Base-by-base conservation (phyloP, 1,284 basidiomycete species). In the Ceratobasidium sp. region DNA sequence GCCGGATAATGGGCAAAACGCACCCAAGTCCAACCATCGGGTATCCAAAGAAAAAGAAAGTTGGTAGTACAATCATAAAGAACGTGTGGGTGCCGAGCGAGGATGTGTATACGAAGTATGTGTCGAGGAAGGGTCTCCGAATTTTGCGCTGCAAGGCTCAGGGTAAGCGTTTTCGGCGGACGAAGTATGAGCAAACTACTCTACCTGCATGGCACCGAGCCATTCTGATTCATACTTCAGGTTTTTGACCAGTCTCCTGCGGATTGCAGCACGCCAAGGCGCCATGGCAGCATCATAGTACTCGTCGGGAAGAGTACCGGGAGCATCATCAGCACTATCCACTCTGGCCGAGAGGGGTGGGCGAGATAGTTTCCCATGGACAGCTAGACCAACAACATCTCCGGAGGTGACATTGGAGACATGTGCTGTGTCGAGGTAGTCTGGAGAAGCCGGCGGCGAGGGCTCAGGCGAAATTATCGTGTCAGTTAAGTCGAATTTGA, bases 41-140 rank as follows among this genome's bases (percentile, higher is more conserved):
- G 80, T 91, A 90, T 1, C 96, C 96, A 82, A 97, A 95, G 89
- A 97, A 98, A 84, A 94, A 97, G 78, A 95, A 88, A 3, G 93
- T 87, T 0, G 97, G 97, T 1, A 99, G 86, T 81, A 95, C 90
- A 39, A 93, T 91, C 91, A 97, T 95, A 88, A 99, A 99, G 87
- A 97, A 98, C 0, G 95, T 97, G 83, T 98, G 97, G 0, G 96
- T 95, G 0, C 95, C 95, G 64, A 98, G 89, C 0, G 95, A 89
- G 0, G 95, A 96, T 0, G 95, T 94, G 84, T 97, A 95, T 78
- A 97, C 92, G 84, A 99, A 98, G 84, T 95, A 98, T 0, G 87
- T 87, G 85, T 99, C 97, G 26, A 96, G 86, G 86, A 89, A 92
- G 0, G 93, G 91, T 0, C 89, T 90, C 40, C 95, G 90, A 44